Base-by-base conservation (phyloP, 768 basidiomycete species). In the Mycena galopus region DNA sequence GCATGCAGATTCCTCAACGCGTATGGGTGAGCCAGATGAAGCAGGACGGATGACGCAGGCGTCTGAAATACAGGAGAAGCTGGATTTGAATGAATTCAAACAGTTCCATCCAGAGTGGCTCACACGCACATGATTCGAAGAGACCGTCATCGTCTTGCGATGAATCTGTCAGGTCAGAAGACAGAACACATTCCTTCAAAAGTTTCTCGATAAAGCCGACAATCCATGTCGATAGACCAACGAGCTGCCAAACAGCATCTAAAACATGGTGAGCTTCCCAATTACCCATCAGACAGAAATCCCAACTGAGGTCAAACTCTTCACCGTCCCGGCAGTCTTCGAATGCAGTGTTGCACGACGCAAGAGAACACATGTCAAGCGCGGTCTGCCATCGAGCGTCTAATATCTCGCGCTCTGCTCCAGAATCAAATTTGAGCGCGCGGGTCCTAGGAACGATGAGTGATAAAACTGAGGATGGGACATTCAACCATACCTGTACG, bases 181-280 rank as follows among this genome's bases (percentile, higher is more conserved):
- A 78, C 2, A 87, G 69, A n/a, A 89, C 82, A 73, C 86, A 87
- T 69, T 86, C 81, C 74, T 89, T 92, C 80, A 94, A 78, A 6
- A 95, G 78, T 62, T 82, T 87, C 78, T 93, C 92, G 23, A 90
- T 72, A 73, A 94, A 90, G 37, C 81, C 81, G 30, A 94, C 82
- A 53, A 89, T 78, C 93, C 93, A 95, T 10, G 81, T 82, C 1
- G 87, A 88, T 56, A 94, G 76, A 11, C 87, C 88, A 56, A 91
- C 88, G 17, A 95, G 84, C 73, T 92, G 91, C 94, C 94, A 95
- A 30, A 90, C 86, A 39, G 91, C 89, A 64, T 90, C 94, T 95
- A 64, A 32, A 61, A 51, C 21, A 37, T 5, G 57, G 77, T 71
- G 67, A 56, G 19, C 3, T 32, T 51, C 30, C 64, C 27, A 65